Evolutionary conservation across 164 flowering plant genomes (phyloP), one percentile per base, ranked within the genome.

Genomic region (Pachysandra terminalis): DNA sequence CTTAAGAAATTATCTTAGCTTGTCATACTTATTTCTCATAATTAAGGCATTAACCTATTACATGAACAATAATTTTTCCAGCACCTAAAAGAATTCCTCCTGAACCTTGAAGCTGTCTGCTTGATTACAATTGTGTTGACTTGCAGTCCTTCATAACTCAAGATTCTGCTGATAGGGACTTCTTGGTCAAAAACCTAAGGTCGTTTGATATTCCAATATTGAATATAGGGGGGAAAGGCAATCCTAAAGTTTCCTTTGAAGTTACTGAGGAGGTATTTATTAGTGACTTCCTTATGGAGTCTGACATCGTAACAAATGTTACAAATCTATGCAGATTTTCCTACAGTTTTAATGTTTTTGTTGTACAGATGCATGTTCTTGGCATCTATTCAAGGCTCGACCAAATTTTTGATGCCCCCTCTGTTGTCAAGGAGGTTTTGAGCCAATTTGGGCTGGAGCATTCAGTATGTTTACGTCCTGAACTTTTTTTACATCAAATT

Each of bases 141-240:
- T n/a, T 78, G 66, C 83, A 94, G 98, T 88, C 99, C 48, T 90
- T 96, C 71, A 87, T 96, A 32, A 88, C 99, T 62, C 98, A 90
- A 75, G 98, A 96, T 86, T 67, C 93, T 64, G 66, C 67, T 65
- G 99, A 96, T 74, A 84, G 97, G 19, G 99, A 96, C 75, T 66
- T 83, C 48, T 67, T 96, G 75, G 88, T 84, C 19, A 85, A 67
- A 69, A 80, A 78, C 74, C 69, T 95, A 56, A 81, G 48, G 70
- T 49, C 83, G 24, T 96, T 83, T 83, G 91, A 84, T 72, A 87
- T 93, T 74, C 90, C 98, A 0, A 74, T 96, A 56, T 67, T 96
- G 58, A 96, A 96, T 79, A 80, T 80, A 48, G 77, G 61, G 0
- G 73, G 69, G 70, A 81, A 60, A 56, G 65, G 61, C 32, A 59